Evolutionary conservation across 192 early-diverging fungal species (phyloP), one percentile per base, ranked within the genome.

Genomic region (Rhizophlyctis rosea): DNA sequence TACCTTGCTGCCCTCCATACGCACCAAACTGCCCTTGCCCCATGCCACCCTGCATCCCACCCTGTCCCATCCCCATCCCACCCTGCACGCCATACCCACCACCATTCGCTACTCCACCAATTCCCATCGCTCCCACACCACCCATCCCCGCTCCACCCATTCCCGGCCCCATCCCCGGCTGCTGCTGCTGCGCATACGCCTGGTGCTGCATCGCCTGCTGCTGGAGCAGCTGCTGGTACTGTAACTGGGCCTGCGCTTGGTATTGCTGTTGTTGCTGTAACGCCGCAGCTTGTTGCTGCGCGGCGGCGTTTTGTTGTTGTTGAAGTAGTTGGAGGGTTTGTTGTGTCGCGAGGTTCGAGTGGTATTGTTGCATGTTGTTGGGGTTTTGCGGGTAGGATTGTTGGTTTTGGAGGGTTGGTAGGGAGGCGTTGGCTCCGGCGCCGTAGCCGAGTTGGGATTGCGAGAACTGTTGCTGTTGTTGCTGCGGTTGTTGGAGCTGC

Each of bases 401-500:
- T n/a, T n/a, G n/a, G n/a, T n/a, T n/a, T n/a, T n/a, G n/a, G n/a
- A n/a, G n/a, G n/a, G n/a, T n/a, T n/a, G n/a, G n/a, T n/a, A n/a
- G n/a, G n/a, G n/a, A n/a, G n/a, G n/a, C n/a, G n/a, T n/a, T n/a
- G n/a, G n/a, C n/a, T n/a, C n/a, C n/a, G n/a, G n/a, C n/a, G n/a
- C n/a, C n/a, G n/a, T n/a, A n/a, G n/a, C n/a, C n/a, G n/a, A n/a
- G n/a, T n/a, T 36, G 47, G 61, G 25, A 62, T 28, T 47, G 61
- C 35, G 18, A 51, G 57, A 11, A 30, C 24, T 27, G 61, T 4
- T 73, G 67, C 49, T 71, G 77, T 47, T 76, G 76, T 48, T 75
- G 72, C n/a, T 67, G 68, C 36, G 69, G 69, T 11, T 80, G 72
- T 50, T 80, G 78, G 4, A 72, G 72, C 18, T 68, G 65, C 3